Conservation (phyloP, 129 eudicot species). For the Pseudognaphalium luteoalbum region DNA sequence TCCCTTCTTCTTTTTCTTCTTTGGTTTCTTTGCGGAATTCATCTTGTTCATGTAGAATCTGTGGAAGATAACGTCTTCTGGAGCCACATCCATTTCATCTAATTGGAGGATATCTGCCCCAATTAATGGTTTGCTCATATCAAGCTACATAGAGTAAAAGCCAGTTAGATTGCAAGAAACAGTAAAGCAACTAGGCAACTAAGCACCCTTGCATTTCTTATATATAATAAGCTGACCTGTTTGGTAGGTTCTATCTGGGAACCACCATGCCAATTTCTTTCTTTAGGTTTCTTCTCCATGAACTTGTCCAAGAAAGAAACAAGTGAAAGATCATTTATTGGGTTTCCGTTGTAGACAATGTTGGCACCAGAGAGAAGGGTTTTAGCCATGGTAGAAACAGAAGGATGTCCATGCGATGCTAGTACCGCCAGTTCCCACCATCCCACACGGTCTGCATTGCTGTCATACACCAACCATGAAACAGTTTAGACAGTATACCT, state of each 20-base stretch:
- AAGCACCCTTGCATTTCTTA: not conserved
- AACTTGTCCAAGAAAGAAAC: slow-evolving; percentile 86
- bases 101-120: slow-evolving; percentile 82
- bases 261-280: slow-evolving; percentile 91
- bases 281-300: slow-evolving; percentile 97
- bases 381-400: slow-evolving; percentile 92
- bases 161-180: not conserved
- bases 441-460: slow-evolving; percentile 86
- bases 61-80: slow-evolving; percentile 93
- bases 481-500: slow-evolving; percentile 1
- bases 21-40: slow-evolving; percentile 66
- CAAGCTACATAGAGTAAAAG: slow-evolving; percentile 44
- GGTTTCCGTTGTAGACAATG: slow-evolving; percentile 91
- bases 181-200: not conserved
- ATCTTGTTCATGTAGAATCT: slow-evolving; percentile 86
- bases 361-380: slow-evolving; percentile 94
- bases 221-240: slow-evolving; percentile 50
- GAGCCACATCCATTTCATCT: slow-evolving; percentile 87
- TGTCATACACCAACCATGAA: slow-evolving; percentile 37
- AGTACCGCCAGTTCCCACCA: slow-evolving; percentile 96
- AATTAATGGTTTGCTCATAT: slow-evolving; percentile 72
- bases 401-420: slow-evolving; percentile 89
- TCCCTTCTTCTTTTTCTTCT: slow-evolving; percentile 82
- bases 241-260: slow-evolving; percentile 92
- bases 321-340: slow-evolving; percentile 78